Base-by-base conservation (phyloP, 2,329 filamentous ascomycete species). In the Colletotrichum godetiae region DNA sequence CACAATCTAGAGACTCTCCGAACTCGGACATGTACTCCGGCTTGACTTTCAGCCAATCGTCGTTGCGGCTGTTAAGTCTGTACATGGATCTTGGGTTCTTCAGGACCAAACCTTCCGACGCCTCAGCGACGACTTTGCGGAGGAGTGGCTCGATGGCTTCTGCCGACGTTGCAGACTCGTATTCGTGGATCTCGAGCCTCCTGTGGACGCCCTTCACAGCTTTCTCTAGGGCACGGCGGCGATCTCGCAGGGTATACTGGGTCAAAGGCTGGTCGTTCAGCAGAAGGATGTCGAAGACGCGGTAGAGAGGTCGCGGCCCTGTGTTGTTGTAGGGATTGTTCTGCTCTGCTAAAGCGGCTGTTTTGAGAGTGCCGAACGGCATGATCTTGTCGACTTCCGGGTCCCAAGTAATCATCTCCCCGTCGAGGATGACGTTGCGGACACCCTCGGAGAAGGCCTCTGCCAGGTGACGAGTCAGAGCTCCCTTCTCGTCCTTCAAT, bases 341-440 rank as follows among this genome's bases (percentile, higher is more conserved):
- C 79, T 95, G 92, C 78, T 96, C 94, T 0, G 92, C 88, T 37
- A 97, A 83, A 0, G 96, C 96, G 0, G 95, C 96, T 1, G 95
- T 96, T 83, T 99, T 99, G 61, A 99, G 87, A 0, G 94, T 97
- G 8, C 97, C 97, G 81, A 99, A 99, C 0, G 93, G 91, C 19
- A 97, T 93, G 65, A 97, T 93, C 68, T 93, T 93, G 83, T 98
- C 93, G 62, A 93, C 87, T 57, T 92, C 91, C 74, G 95, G 94
- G 79, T 98, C 95, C 97, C 97, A 99, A 0, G 95, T 98, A 71
- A 99, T 95, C 97, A 99, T 99, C 81, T 99, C 97, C 11, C 97
- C 97, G 78, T 99, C 97, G 0, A 99, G 87, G 62, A 99, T 98
- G 76, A 98, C 88, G 79, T 94, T 98, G 19, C 92, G 88, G 0